Conservation (phyloP, 257 asterid species). For the Ballota nigra region DNA sequence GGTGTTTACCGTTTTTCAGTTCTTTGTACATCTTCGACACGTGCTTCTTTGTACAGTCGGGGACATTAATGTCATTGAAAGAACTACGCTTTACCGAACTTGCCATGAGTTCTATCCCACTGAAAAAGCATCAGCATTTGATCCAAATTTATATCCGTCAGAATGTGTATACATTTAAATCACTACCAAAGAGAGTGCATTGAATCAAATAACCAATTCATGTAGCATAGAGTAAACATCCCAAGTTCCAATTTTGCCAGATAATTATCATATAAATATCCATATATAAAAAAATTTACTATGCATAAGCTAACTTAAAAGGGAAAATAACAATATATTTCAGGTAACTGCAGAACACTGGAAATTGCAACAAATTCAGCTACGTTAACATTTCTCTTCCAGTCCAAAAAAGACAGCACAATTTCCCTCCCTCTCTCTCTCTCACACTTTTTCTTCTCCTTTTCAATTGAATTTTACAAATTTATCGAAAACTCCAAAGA, state of each 20-base stretch:
- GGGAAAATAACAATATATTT: not conserved
- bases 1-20: conserved; percentile 55
- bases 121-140: conserved; percentile 11
- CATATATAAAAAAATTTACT: not conserved
- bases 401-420: not conserved
- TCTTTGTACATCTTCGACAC: conserved; percentile 36
- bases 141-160: not conserved
- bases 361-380: conserved; percentile 7
- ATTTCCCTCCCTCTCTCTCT: not conserved
- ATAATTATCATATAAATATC: not conserved
- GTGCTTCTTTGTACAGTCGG: conserved; percentile 32
- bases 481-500: not conserved
- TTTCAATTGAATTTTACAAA: not conserved
- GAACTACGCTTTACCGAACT: conserved; percentile 32
- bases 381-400: not conserved
- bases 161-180: not conserved
- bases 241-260: not conserved
- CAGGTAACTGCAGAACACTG: not conserved
- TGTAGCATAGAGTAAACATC: conserved; percentile 3
- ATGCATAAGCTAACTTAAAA: not conserved
- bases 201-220: not conserved
- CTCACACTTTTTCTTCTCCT: not conserved
- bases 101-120: conserved; percentile 35
- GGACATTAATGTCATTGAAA: conserved; percentile 36
- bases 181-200: not conserved